These are phyloP conservation scores for Backusella morwellensis DNA, from an alignment of 192 early-diverging fungal species.

Conservation along the genomic window DNA sequence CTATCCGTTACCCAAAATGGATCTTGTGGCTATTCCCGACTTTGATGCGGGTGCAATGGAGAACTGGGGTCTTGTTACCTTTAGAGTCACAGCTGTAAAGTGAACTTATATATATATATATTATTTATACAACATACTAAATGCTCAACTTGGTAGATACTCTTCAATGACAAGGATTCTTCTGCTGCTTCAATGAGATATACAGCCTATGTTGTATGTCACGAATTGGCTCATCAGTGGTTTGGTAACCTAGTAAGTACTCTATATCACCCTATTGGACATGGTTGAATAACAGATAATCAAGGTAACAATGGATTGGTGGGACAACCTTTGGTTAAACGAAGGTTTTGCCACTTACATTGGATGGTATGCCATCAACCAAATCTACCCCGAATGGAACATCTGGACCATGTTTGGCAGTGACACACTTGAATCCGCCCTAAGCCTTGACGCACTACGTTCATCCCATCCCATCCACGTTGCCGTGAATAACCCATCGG, in stretches of 20 bases:
- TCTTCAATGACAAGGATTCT: conserved; percentile 77
- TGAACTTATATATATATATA: background rate
- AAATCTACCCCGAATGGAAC: conserved; percentile 92
- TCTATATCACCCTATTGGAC: background rate
- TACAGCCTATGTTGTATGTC: conserved; percentile 84
- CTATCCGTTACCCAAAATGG: conserved; percentile 89
- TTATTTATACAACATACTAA: background rate
- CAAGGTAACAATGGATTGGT: conserved; percentile 28
- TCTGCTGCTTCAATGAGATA: conserved; percentile 70
- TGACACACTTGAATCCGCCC: conserved; percentile 70
- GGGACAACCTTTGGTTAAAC: conserved; percentile 60
- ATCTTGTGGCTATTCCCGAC: conserved; percentile 89
- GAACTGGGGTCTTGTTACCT: conserved; percentile 98
- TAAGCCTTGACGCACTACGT: conserved; percentile 77
- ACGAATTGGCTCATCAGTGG: conserved; percentile 85
- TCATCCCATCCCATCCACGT: conserved; percentile 94
- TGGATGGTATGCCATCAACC: conserved; percentile 80
- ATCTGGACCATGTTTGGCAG: conserved; percentile 85
- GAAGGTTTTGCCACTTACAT: conserved; percentile 98
- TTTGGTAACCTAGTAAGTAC: conserved; percentile 94
- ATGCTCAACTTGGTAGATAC: conserved; percentile 46
- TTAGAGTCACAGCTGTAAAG: conserved; percentile 55
- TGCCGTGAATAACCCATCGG: conserved; percentile 72
- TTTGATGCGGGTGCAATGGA: conserved; percentile 90
- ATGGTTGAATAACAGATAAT: background rate